Percentiles rank a stretch among this genome's conserved stretches.
phyloP scores from a whole-genome alignment of 1,284 basidiomycete genomes.

The Grifola frondosa region DNA sequence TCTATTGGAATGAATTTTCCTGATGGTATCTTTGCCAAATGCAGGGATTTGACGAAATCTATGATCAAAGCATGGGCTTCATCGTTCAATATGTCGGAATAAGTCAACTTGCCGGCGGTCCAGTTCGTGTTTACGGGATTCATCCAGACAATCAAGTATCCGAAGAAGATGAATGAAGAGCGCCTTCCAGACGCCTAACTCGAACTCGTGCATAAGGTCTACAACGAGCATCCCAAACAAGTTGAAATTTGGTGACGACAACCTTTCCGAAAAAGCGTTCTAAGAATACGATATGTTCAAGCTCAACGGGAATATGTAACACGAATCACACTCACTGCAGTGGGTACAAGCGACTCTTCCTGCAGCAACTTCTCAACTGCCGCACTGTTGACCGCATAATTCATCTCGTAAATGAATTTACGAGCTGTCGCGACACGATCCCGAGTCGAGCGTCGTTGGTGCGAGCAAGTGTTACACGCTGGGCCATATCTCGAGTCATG shows the following conservation, averaged over 20 bases:
- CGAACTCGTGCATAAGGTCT: slow-evolving; percentile 37
- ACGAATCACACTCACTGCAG: not conserved
- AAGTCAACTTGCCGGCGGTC: slow-evolving; percentile 18
- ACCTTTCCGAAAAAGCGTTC: slow-evolving; percentile 11
- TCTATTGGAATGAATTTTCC: slow-evolving; percentile 20
- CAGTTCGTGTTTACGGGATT: slow-evolving; percentile 7
- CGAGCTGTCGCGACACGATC: slow-evolving; percentile 8
- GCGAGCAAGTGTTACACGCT: not conserved
- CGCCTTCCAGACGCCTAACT: slow-evolving; percentile 37
- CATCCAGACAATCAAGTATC: slow-evolving; percentile 23
- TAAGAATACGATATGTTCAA: not conserved
- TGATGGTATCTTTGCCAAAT: slow-evolving; percentile 28
- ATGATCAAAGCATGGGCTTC: not conserved
- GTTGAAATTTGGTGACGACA: slow-evolving; percentile 19
- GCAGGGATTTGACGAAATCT: slow-evolving; percentile 24
- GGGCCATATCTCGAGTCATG: slow-evolving; percentile 1
- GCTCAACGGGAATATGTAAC: not conserved
- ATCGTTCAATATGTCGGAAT: too few species aligned
- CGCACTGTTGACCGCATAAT: slow-evolving; percentile 7
- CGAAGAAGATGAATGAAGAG: slow-evolving; percentile 36
- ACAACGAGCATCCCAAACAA: slow-evolving; percentile 28
- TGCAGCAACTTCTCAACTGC: slow-evolving; percentile 17
- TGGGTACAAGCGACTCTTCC: slow-evolving; percentile 9
- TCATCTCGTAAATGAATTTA: slow-evolving; percentile 14
- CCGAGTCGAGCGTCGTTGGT: not conserved